phyloP scores from a whole-genome alignment of 768 basidiomycete genomes.

The Austroboletus eburneus region DNA sequence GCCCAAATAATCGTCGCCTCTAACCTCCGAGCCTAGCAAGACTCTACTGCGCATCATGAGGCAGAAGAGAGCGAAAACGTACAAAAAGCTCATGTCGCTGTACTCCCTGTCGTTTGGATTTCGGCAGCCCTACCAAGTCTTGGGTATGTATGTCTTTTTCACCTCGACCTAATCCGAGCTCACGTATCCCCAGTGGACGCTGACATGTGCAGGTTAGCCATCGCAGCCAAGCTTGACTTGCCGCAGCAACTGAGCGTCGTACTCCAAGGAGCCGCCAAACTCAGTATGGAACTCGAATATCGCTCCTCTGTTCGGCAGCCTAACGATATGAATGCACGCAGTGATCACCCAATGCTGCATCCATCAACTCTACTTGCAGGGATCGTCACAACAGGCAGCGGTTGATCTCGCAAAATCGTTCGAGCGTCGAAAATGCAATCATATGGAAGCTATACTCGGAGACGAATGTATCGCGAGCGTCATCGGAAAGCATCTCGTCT shows the following conservation, averaged over 20 bases:
- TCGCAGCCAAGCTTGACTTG: conserved; percentile 70
- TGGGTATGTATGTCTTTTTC: conserved; percentile 59
- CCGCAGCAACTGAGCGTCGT: conserved; percentile 69
- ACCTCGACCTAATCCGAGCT: conserved; percentile 2
- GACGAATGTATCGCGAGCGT: conserved; percentile 81
- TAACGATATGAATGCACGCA: conserved; percentile 50
- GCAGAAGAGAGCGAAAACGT: conserved; percentile 92
- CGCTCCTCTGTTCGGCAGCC: conserved; percentile 9
- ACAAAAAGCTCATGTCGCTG: conserved; percentile 89
- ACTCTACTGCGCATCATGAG: conserved; percentile 69
- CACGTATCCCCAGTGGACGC: conserved; percentile 62
- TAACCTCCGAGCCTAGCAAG: too few relatives aligned
- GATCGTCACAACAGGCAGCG: conserved; percentile 63
- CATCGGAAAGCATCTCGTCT: conserved; percentile 50
- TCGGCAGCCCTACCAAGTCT: conserved; percentile 88
- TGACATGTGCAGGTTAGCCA: conserved; percentile 69
- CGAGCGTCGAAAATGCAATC: conserved; percentile 93
- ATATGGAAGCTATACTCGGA: conserved; percentile 79
- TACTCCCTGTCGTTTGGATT: conserved; percentile 88
- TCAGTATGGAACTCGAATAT: conserved; percentile 58
- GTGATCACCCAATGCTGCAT: conserved; percentile 99
- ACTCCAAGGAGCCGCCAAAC: conserved; percentile 85
- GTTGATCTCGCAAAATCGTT: conserved; percentile 91
- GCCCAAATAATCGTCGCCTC: conserved; percentile 18
- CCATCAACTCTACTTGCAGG: conserved; percentile 85